A percentile compares a stretch with the other conserved stretches of the same genome.
phyloP scores from a whole-genome alignment of 2,329 filamentous ascomycete genomes.

The Blastomyces emzantsi region DNA sequence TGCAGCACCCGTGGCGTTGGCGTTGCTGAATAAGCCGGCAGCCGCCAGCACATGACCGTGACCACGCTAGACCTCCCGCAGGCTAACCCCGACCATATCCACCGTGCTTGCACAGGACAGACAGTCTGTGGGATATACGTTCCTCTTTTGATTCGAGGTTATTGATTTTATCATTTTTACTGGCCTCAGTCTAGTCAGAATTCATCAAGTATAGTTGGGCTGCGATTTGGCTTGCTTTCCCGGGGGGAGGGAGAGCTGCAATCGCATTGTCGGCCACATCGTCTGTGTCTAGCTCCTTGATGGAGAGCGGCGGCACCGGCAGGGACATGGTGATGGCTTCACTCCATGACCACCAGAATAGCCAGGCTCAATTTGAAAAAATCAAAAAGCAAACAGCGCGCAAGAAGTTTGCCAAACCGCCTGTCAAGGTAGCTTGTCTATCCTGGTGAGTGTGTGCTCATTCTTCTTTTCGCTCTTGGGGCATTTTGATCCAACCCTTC shows the following conservation, averaged over 20 bases:
- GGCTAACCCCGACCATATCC: neutral
- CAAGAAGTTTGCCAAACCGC: constrained; percentile 39
- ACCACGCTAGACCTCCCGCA: neutral
- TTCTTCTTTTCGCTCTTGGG: neutral
- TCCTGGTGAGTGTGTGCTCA: constrained; percentile 30
- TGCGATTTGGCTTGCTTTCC: neutral
- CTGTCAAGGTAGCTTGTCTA: constrained; percentile 38
- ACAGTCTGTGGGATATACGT: neutral
- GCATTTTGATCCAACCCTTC: neutral
- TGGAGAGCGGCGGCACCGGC: neutral
- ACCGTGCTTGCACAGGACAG: neutral
- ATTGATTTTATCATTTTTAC: neutral
- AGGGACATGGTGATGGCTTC: constrained; percentile 4
- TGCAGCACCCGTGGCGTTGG: neutral
- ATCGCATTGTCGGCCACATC: neutral
- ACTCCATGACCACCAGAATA: neutral
- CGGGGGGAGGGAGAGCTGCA: neutral
- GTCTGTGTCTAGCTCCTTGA: neutral
- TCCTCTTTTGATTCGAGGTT: neutral
- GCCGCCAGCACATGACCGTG: neutral
- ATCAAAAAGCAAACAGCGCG: constrained; percentile 26
- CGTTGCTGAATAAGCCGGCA: neutral
- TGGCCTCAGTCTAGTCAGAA: neutral
- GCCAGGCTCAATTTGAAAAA: constrained; percentile 10
- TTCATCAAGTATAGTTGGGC: too few relatives aligned